phyloP scores from a whole-genome alignment of 2,329 filamentous ascomycete species.

The Pyricularia pennisetigena region DNA sequence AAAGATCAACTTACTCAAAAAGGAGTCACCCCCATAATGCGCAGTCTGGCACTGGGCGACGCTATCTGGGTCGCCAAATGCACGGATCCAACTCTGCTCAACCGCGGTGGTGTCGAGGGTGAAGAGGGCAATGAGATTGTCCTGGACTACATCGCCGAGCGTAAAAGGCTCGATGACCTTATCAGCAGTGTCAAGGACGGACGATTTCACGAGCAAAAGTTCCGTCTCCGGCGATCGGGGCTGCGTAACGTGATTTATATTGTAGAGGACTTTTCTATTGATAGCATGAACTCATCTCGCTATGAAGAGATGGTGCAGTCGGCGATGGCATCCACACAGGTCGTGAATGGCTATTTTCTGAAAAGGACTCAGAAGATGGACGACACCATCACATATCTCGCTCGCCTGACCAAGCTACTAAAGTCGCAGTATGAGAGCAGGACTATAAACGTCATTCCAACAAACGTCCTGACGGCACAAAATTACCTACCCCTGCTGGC shows the following conservation, averaged over 20 bases:
- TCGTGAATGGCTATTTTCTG: conserved; percentile 70
- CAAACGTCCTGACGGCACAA: conserved; percentile 46
- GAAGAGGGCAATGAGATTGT: conserved; percentile 62
- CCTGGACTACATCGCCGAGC: conserved; percentile 71
- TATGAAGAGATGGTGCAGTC: conserved; percentile 61
- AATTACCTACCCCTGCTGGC: conserved; percentile 57
- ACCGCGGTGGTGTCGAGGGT: conserved; percentile 47
- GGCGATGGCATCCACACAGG: conserved; percentile 67
- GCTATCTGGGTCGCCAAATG: conserved; percentile 72
- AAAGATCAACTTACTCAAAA: conserved; percentile 59
- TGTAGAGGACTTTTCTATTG: conserved; percentile 61
- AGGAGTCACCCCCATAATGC: conserved; percentile 55
- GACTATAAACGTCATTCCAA: conserved; percentile 55
- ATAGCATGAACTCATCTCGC: conserved; percentile 39
- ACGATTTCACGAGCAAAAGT: conserved; percentile 78
- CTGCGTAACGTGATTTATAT: conserved; percentile 71
- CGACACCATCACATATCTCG: conserved; percentile 67
- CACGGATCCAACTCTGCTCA: conserved; percentile 46
- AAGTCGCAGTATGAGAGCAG: conserved; percentile 53
- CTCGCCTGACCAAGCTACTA: conserved; percentile 60
- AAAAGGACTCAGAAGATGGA: conserved; percentile 68
- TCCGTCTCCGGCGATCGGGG: conserved; percentile 62
- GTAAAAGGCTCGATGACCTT: conserved; percentile 72
- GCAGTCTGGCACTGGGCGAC: conserved; percentile 63
- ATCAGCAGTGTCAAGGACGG: conserved; percentile 75